Evolutionary conservation across 108 stramenopile genomes (phyloP), one percentile per base, ranked within the genome.

Genomic region (Craspedostauros australis): DNA sequence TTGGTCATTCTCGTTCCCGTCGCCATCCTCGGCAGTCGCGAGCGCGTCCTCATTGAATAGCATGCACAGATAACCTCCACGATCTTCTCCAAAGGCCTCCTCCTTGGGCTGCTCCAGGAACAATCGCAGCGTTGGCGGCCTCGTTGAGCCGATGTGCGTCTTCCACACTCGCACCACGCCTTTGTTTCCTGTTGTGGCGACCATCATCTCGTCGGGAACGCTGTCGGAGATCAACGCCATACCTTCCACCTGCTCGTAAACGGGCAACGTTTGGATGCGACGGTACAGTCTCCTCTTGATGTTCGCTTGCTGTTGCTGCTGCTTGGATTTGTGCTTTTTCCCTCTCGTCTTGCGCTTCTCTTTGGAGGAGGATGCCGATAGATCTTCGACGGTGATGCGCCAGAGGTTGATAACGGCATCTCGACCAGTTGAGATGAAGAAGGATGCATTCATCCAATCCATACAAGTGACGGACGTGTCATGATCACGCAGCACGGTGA

Each of bases 381-480:
- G 39, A 11, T 72, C 59, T 33, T 77, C 76, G 34, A 82, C 67
- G 21, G 73, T 75, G 22, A 93, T 76, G n/a, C 81, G 53, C 91
- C 91, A 93, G 7, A 88, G 61, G 63, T 92, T 94, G 9, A 93
- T 67, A 16, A 95, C 82, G 7, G 82, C 72, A 69, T 88, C 88
- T 40, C 84, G 58, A 7, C 86, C 88, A 4, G 84, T 62, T 5
- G 86, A 75, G 23, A 88, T 65, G 66, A 90, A 87, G 20, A 76
- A 45, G 23, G 72, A 70, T 16, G 66, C 39, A 16, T 62, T 40
- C 58, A 69, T 79, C 86, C 84, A 95, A 6, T 65, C 75, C 57
- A 95, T 68, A 37, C 82, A 75, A 0, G 88, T 95, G 33, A 95
- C 94, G 16, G 85, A 70, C 36, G 90, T 84, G 20, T 95, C 63